These are phyloP conservation scores for Senna siamea DNA, from an alignment of 306 rosid genomes.

Conservation along the genomic window DNA sequence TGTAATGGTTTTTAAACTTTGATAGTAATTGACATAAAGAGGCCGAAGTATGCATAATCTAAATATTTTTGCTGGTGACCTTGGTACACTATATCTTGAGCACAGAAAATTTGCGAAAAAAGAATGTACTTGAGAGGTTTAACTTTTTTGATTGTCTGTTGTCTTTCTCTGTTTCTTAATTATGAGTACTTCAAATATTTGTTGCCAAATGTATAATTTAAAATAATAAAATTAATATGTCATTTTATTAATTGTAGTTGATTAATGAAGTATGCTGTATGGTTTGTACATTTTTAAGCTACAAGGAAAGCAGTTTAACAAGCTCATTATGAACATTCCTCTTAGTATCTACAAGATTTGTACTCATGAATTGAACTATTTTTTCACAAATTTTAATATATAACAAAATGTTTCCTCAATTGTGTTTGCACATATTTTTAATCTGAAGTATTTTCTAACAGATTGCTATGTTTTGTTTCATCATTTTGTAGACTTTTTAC, in stretches of 20 bases:
- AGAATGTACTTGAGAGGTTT: background rate
- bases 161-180: too few species aligned
- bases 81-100: background rate
- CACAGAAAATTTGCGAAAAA: background rate
- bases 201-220: background rate
- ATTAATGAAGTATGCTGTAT: background rate
- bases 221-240: background rate
- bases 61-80: background rate
- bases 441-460: slow-evolving; percentile 26
- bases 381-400: slow-evolving; percentile 7
- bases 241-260: background rate
- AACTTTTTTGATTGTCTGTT: too few species aligned
- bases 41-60: background rate
- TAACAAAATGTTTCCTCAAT: background rate
- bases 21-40: background rate
- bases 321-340: background rate
- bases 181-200: background rate
- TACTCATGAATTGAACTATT: background rate
- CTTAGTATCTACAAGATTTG: background rate
- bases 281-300: background rate
- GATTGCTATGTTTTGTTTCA: slow-evolving; percentile 30
- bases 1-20: too few species aligned
- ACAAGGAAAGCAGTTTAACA: background rate
- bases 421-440: background rate
- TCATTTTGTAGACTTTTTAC: slow-evolving; percentile 69